Percentiles rank a stretch among this genome's conserved stretches.
Evolutionary conservation across 2,329 filamentous ascomycete species (phyloP).

Genomic region (Pestalotiopsis sp.): DNA sequence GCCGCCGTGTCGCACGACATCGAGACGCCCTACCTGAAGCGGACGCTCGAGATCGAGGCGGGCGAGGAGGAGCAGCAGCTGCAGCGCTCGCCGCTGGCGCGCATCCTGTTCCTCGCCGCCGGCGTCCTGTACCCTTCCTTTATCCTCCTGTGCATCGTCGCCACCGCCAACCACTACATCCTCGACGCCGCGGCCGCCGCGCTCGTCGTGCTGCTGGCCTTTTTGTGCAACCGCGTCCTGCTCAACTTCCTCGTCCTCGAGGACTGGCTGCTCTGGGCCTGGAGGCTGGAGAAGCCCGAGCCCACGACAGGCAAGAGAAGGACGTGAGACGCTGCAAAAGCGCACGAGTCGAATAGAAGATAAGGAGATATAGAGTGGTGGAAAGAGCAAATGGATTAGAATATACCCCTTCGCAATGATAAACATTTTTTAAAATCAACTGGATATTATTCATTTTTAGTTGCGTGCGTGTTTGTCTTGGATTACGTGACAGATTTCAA

Average conservation of each 20-base stretch:
- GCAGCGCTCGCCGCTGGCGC: conserved; percentile 20
- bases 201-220: conserved; percentile 62
- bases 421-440: not conserved
- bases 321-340: too few species aligned
- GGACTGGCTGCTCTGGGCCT: conserved; percentile 64
- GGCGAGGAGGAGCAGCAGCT: conserved; percentile 1
- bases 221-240: conserved; percentile 52
- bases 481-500: not conserved
- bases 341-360: not conserved
- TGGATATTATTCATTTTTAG: not conserved
- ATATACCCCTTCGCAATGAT: not conserved
- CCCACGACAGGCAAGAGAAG: conserved; percentile 46
- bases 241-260: conserved; percentile 65
- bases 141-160: conserved; percentile 60
- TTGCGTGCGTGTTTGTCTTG: too few species aligned
- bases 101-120: conserved; percentile 26
- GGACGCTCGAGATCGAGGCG: conserved; percentile 16
- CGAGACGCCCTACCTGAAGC: not conserved
- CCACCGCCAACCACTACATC: conserved; percentile 66
- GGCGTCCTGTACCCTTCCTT: conserved; percentile 55
- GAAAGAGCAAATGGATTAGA: not conserved
- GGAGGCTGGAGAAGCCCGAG: conserved; percentile 66
- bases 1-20: not conserved
- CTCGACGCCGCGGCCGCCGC: conserved; percentile 66
- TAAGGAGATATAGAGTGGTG: not conserved